Conservation (phyloP, 192 early-diverging fungal genomes). For the Backusella sp. region DNA sequence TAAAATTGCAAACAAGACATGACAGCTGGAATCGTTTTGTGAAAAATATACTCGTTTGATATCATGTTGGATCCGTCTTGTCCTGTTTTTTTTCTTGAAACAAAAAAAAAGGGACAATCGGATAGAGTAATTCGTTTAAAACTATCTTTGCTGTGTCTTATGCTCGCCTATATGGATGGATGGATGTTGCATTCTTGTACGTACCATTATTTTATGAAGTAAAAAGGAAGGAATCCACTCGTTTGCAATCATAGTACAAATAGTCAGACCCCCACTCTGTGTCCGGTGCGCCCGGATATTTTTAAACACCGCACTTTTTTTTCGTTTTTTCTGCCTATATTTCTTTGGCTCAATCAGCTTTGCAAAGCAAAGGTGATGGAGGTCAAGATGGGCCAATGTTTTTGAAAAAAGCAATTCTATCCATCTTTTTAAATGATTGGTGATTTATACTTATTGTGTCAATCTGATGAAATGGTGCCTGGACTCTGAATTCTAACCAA, state of each 20-base stretch:
- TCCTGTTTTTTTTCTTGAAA: not conserved
- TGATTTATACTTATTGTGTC: no score
- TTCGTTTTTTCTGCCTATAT: no score
- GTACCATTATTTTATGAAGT: not conserved
- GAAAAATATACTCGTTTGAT: not conserved
- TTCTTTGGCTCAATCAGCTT: not conserved
- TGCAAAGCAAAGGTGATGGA: not conserved
- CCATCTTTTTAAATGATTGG: no score
- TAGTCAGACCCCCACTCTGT: not conserved
- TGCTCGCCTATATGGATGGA: not conserved
- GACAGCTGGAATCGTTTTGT: slow-evolving; percentile 3
- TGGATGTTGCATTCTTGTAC: not conserved
- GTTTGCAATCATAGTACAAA: slow-evolving; percentile 2
- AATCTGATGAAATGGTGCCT: no score
- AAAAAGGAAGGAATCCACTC: slow-evolving; percentile 4
- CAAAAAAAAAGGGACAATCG: not conserved
- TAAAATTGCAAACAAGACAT: not conserved
- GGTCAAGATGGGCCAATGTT: not conserved
- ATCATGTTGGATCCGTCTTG: not conserved
- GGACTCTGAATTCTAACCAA: no score
- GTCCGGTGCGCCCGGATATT: not conserved
- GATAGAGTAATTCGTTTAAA: not conserved
- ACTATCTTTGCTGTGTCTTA: not conserved
- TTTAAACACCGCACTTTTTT: not conserved
- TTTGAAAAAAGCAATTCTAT: no score